phyloP scores from a whole-genome alignment of 2,329 filamentous ascomycete species.

The Blastomyces gilchristii region DNA sequence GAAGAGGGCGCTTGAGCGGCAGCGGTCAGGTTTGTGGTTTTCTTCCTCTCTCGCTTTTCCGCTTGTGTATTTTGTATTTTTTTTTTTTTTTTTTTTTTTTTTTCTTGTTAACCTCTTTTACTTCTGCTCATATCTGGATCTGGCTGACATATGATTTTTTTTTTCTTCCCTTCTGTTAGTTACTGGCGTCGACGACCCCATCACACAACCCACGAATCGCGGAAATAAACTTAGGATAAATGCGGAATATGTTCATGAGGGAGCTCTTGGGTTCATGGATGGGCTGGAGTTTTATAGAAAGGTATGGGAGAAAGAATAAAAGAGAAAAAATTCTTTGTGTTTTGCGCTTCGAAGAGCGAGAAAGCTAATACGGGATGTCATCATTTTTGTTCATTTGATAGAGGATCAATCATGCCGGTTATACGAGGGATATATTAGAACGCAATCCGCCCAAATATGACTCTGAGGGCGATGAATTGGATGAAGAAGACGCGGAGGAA shows the following conservation, averaged over 20 bases:
- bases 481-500: slow-evolving; percentile 47
- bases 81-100: background rate
- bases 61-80: background rate
- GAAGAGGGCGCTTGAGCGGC: slow-evolving; percentile 42
- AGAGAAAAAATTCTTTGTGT: slow-evolving; percentile 13
- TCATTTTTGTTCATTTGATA: slow-evolving; percentile 20
- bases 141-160: slow-evolving; percentile 2
- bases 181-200: slow-evolving; percentile 41
- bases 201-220: slow-evolving; percentile 47
- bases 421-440: slow-evolving; percentile 49
- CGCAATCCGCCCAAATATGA: slow-evolving; percentile 52
- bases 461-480: slow-evolving; percentile 53
- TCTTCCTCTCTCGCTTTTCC: background rate
- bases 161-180: slow-evolving; percentile 18
- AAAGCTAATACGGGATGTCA: background rate
- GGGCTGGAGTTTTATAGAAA: slow-evolving; percentile 46
- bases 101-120: background rate
- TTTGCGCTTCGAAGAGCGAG: background rate
- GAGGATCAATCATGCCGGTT: slow-evolving; percentile 54
- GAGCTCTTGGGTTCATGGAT: slow-evolving; percentile 42
- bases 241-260: slow-evolving; percentile 47
- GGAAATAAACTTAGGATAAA: slow-evolving; percentile 53
- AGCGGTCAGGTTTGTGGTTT: slow-evolving; percentile 34
- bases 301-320: slow-evolving; percentile 27
- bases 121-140: too few relatives aligned